Conservation (phyloP, 768 basidiomycete genomes). For the Suillus americanus region DNA sequence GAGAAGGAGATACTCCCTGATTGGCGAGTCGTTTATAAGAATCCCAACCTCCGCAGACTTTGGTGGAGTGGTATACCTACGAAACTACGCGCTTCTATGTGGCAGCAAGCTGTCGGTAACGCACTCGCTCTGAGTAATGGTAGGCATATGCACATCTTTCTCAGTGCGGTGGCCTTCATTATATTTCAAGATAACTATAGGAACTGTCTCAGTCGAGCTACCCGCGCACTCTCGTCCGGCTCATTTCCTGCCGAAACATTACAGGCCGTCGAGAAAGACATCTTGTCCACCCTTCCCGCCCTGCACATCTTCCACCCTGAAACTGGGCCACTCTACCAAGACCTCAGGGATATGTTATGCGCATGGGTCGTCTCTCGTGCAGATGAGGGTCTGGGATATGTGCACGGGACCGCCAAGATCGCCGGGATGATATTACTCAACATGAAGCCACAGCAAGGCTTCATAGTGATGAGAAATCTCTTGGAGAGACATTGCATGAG, state of each 20-base stretch:
- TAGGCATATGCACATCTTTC: slow-evolving; percentile 23
- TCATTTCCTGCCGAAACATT: slow-evolving; percentile 66
- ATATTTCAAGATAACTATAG: slow-evolving; percentile 62
- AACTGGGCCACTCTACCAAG: slow-evolving; percentile 76
- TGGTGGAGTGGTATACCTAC: slow-evolving; percentile 93
- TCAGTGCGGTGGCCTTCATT: slow-evolving; percentile 4
- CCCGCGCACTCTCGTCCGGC: slow-evolving; percentile 62
- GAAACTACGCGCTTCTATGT: slow-evolving; percentile 75
- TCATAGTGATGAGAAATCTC: slow-evolving; percentile 82
- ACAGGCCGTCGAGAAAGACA: slow-evolving; percentile 70
- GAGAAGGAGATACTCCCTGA: slow-evolving; percentile 79
- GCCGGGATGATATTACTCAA: slow-evolving; percentile 88
- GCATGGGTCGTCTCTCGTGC: slow-evolving; percentile 88
- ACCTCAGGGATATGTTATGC: slow-evolving; percentile 79
- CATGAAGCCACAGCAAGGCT: slow-evolving; percentile 73
- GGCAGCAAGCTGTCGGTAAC: slow-evolving; percentile 87
- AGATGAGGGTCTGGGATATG: slow-evolving; percentile 81
- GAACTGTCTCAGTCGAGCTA: slow-evolving; percentile 70
- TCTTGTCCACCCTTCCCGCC: slow-evolving; percentile 67
- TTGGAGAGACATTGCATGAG: slow-evolving; percentile 83
- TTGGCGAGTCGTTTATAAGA: slow-evolving; percentile 73
- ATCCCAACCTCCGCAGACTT: slow-evolving; percentile 61
- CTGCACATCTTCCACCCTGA: slow-evolving; percentile 79
- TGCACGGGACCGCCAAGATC: slow-evolving; percentile 63
- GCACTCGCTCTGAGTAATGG: slow-evolving; percentile 81